These are phyloP conservation scores for Kluyveromyces siamensis DNA, from an alignment of 805 yeast genomes.

Conservation along the genomic window DNA sequence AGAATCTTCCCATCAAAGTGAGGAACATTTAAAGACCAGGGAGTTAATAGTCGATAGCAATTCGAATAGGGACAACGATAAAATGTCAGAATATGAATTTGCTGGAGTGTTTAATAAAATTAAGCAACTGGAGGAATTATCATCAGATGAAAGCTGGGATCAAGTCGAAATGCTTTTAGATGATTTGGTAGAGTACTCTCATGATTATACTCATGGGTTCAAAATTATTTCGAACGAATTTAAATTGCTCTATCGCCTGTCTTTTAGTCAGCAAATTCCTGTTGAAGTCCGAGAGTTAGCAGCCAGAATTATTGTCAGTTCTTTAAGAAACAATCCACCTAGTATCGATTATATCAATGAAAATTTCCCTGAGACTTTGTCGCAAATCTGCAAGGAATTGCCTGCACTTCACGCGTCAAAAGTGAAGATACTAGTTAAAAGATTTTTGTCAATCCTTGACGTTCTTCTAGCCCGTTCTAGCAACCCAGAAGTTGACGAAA, in stretches of 20 bases:
- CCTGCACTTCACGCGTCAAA: slow-evolving; percentile 5
- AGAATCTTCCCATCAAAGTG: too few species aligned
- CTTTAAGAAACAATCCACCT: slow-evolving; percentile 66
- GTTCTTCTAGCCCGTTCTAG: slow-evolving; percentile 14
- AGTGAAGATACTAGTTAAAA: slow-evolving; percentile 11
- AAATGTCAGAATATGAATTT: slow-evolving; percentile 20
- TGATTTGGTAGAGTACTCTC: slow-evolving; percentile 50
- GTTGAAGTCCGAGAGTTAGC: slow-evolving; percentile 38
- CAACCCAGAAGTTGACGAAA: slow-evolving; percentile 9
- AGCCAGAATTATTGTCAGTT: slow-evolving; percentile 52
- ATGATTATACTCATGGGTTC: slow-evolving; percentile 55
- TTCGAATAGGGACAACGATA: neutral
- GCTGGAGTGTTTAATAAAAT: slow-evolving; percentile 22
- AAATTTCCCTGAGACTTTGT: slow-evolving; percentile 31
- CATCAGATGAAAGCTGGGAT: slow-evolving; percentile 10
- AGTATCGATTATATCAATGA: slow-evolving; percentile 37
- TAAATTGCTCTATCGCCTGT: slow-evolving; percentile 9
- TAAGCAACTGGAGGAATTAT: slow-evolving; percentile 13
- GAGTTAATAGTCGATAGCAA: neutral
- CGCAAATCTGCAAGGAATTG: slow-evolving; percentile 24
- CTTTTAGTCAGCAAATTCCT: slow-evolving; percentile 12
- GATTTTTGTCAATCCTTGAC: slow-evolving; percentile 23
- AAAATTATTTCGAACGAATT: slow-evolving; percentile 32
- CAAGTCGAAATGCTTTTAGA: slow-evolving; percentile 23
- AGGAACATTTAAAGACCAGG: too few species aligned